Evolutionary conservation across 805 yeast species (phyloP), one percentile per base, ranked within the genome.

Genomic region (Schizosaccharomyces cryophilus): DNA sequence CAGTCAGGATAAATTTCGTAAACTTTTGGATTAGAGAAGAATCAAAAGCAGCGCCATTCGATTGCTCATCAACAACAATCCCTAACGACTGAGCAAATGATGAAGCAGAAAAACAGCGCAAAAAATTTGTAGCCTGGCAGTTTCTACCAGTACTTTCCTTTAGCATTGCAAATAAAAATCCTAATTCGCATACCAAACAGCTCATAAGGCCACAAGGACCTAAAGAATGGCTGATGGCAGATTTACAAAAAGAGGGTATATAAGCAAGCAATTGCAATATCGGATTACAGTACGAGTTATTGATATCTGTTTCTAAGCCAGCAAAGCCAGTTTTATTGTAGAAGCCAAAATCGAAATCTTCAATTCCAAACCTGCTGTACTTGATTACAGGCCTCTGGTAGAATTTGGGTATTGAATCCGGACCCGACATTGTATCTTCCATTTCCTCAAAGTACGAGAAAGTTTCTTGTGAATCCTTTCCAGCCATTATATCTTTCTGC

Each of bases 121-220:
- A 83, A 67, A 90, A 87, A 68, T 93, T 93, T 1, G 88, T 75
- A 0, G 95, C 84, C 48, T 86, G 80, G 66, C 90, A 87, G 65
- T 85, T 86, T 47, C 79, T 78, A 0, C 95, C 93, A 15, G 77
- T 72, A 0, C 95, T 87, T 69, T 86, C 85, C 54, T 77, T 77
- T 72, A 90, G 77, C 98, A 93, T 90, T 67, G 94, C 97, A 71
- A 81, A 87, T 15, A 94, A 73, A 64, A 87, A 87, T 0, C 96
- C 98, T 58, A 89, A 72, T 68, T 93, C 96, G 59, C 85, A 81
- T 31, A 88, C 71, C 2, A 89, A 69, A 1, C 85, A 65, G 7
- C 42, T 58, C n/a, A 62, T 45, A 71, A 72, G 66, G 35, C 80
- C 73, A 51, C 76, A 75, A 64, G 80, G 82, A 55, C 75, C 72